Percentiles rank a stretch among this genome's conserved stretches.
phyloP scores from a whole-genome alignment of 1,284 basidiomycete genomes.

The Thelephora terrestris region DNA sequence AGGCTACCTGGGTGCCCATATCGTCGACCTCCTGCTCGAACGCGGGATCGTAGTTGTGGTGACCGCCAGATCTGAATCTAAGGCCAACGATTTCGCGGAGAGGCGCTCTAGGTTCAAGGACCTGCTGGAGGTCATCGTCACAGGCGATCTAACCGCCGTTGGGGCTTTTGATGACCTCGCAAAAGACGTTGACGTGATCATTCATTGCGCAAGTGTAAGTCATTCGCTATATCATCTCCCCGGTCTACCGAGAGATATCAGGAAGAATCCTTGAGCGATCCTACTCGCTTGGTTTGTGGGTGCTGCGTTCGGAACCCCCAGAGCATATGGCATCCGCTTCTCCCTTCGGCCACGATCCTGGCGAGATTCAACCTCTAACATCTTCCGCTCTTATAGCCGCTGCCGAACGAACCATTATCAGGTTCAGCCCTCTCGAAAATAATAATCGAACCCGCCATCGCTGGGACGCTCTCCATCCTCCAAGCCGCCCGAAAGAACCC shows the following conservation, averaged over 20 bases:
- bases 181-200: constrained; percentile 26
- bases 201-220: constrained; percentile 14
- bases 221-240: background rate
- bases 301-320: too few relatives aligned
- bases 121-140: constrained; percentile 8
- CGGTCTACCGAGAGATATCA: background rate
- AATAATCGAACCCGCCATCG: constrained; percentile 22
- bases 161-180: constrained; percentile 39
- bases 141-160: constrained; percentile 8
- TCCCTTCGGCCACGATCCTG: too few relatives aligned
- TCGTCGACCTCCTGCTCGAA: constrained; percentile 14
- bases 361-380: too few relatives aligned
- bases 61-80: constrained; percentile 8
- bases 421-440: constrained; percentile 6
- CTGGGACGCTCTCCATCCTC: constrained; percentile 21
- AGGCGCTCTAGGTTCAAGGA: too few relatives aligned
- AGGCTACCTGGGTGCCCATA: constrained; percentile 17
- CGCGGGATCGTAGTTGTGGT: constrained; percentile 13
- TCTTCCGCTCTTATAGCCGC: background rate
- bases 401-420: constrained; percentile 7
- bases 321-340: too few relatives aligned
- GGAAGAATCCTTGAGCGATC: background rate
- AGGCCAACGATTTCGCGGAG: too few relatives aligned
- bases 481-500: constrained; percentile 18
- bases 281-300: too few relatives aligned